Evolutionary conservation across 2,329 filamentous ascomycete genomes (phyloP).

Genomic region (Periconia sp.): DNA sequence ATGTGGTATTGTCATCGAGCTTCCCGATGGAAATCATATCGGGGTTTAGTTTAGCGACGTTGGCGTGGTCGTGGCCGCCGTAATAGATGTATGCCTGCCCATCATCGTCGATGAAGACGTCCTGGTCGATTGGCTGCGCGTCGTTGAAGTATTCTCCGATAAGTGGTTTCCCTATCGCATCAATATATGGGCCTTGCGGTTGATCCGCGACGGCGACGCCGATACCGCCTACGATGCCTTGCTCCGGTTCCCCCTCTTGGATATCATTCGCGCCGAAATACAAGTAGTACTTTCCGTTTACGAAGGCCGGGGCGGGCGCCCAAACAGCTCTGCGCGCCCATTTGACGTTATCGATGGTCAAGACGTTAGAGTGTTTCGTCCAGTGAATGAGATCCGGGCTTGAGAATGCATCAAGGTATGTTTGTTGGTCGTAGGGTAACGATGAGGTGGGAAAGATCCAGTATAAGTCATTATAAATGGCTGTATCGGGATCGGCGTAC

Average conservation of each 20-base stretch:
- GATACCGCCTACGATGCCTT: conserved; percentile 5
- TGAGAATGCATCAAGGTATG: conserved; percentile 7
- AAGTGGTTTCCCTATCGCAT: conserved; percentile 8
- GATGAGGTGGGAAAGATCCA: conserved; percentile 7
- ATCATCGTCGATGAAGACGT: conserved; percentile 8
- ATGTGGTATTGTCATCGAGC: conserved; percentile 5
- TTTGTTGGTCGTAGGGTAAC: conserved; percentile 4
- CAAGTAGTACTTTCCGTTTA: conserved; percentile 8
- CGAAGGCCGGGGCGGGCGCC: conserved; percentile 8
- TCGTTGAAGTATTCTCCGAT: conserved; percentile 5
- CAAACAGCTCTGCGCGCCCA: conserved; percentile 8
- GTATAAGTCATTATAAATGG: conserved; percentile 6
- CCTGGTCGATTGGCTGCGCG: conserved; percentile 7
- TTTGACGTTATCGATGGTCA: conserved; percentile 4
- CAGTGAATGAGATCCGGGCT: conserved; percentile 5
- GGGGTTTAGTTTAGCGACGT: conserved; percentile 7
- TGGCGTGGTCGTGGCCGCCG: conserved; percentile 4
- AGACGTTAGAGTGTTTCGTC: conserved; percentile 6
- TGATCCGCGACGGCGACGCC: conserved; percentile 4
- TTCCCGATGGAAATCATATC: conserved; percentile 2
- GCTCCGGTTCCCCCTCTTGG: conserved; percentile 5
- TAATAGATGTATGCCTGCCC: conserved; percentile 10
- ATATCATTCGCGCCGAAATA: conserved; percentile 8
- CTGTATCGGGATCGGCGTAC: conserved; percentile 11
- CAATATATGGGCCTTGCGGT: conserved; percentile 5